Percentiles rank a stretch among this genome's conserved stretches.
These are phyloP conservation scores for Leishmania guyanensis DNA, from an alignment of 208 protist genomes.

Conservation along the genomic window DNA sequence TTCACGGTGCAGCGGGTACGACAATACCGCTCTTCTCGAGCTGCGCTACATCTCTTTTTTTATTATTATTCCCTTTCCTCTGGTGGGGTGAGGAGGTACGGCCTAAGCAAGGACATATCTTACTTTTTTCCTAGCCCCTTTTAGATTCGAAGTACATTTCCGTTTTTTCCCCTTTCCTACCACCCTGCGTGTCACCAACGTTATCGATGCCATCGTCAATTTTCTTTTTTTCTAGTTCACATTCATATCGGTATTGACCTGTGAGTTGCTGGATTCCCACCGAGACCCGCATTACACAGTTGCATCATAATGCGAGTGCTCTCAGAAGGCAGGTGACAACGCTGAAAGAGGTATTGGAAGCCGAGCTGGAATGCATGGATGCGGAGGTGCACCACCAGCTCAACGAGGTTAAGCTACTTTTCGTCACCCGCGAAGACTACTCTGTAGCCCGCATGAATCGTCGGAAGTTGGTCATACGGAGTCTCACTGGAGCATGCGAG, in stretches of 20 bases:
- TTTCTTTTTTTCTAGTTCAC: not conserved
- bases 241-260: not conserved
- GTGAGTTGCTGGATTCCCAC: conserved; percentile 5
- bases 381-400: conserved; percentile 12
- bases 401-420: conserved; percentile 10
- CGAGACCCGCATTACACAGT: conserved; percentile 18
- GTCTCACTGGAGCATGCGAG: conserved; percentile 5
- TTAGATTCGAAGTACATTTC: not conserved
- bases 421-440: conserved; percentile 4
- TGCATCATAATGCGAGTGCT: conserved; percentile 13
- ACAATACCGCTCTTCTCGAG: not conserved
- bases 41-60: not conserved
- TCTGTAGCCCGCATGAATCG: conserved; percentile 6
- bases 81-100: not conserved
- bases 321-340: conserved; percentile 14
- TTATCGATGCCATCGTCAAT: not conserved
- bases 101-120: not conserved
- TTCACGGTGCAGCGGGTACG: not conserved
- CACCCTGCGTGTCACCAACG: not conserved
- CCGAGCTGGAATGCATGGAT: conserved; percentile 14
- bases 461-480: conserved; percentile 5
- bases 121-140: not conserved
- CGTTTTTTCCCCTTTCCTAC: not conserved
- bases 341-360: conserved; percentile 11
- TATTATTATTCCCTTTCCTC: not conserved